Conservation (phyloP, 2,329 filamentous ascomycete species). For the Claviceps citrina region DNA sequence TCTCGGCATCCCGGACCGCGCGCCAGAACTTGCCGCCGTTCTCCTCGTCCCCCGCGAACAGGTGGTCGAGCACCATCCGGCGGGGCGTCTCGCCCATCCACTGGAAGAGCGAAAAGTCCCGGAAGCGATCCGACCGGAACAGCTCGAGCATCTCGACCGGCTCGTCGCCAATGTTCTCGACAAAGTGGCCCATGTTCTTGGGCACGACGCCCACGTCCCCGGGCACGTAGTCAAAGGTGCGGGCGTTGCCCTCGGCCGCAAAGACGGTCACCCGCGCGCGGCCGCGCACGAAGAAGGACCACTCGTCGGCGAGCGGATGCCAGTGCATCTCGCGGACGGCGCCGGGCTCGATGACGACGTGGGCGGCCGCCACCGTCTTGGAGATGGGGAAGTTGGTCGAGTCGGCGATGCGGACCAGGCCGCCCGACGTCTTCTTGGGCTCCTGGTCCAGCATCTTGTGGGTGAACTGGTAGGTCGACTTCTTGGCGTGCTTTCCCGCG, state of each 20-base stretch:
- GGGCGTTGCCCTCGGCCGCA: constrained; percentile 48
- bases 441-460: constrained; percentile 58
- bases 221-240: constrained; percentile 61
- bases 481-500: constrained; percentile 43
- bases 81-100: constrained; percentile 61
- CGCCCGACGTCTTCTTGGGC: constrained; percentile 50
- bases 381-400: constrained; percentile 63
- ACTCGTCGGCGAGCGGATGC: constrained; percentile 67
- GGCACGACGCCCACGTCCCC: constrained; percentile 69
- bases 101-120: constrained; percentile 59
- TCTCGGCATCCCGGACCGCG: constrained; percentile 45
- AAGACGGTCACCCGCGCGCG: constrained; percentile 62
- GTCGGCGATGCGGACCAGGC: constrained; percentile 58
- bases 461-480: constrained; percentile 50
- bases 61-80: constrained; percentile 48
- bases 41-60: constrained; percentile 46
- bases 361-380: constrained; percentile 55
- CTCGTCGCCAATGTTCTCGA: constrained; percentile 68
- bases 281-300: constrained; percentile 64
- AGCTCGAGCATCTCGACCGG: constrained; percentile 63
- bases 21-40: constrained; percentile 47
- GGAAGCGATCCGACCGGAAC: constrained; percentile 55
- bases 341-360: constrained; percentile 55
- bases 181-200: constrained; percentile 63
- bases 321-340: constrained; percentile 69